Base-by-base conservation (phyloP, 768 basidiomycete species). In the Termitomyces sp. region DNA sequence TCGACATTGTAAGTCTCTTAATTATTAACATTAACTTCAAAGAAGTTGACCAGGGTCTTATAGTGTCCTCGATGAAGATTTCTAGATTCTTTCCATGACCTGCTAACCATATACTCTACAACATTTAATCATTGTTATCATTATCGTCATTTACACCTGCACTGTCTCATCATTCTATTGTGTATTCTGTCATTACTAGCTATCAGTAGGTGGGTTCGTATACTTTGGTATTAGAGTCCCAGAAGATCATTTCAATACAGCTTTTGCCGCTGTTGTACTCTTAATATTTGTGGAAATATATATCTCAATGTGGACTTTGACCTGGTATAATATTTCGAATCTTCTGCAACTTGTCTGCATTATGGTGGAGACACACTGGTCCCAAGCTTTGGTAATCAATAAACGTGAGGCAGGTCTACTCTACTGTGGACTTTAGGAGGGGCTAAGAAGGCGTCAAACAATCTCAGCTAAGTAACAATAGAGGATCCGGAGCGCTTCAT, bases 1-100 rank as follows among this genome's bases (percentile, higher is more conserved):
- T 63, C 62, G 9, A 56, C 59, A 16, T 63, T 63, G 62, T 63
- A 42, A 5, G 62, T 58, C 12, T 1, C n/a, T n/a, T n/a, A n/a
- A 0, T n/a, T 1, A 14, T 14, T 16, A 13, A 7, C 7, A n/a
- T 47, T 26, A 14, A 14, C 7, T 18, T 24, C 6, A 32, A 46
- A 37, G 45, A n/a, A n/a, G n/a, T n/a, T n/a, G n/a, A n/a, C n/a
- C 47, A 32, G 13, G 4, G 26, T 44, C n/a, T 22, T 44, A 26
- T 51, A 67, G 66, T 33, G 63, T 64, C 1, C 62, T 64, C 7
- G 62, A 67, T 42, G 66, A 67, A 61, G 64, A 67, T 16, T 67
- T 67, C 43, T 67, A 55, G 59, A 27, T 20, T 45, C 16, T 22
- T n/a, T n/a, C 30, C 7, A n/a, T n/a, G n/a, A 7, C 4, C 20